Evolutionary conservation across 345 rosid genomes (phyloP).

Genomic region (Eucalyptus viminalis): DNA sequence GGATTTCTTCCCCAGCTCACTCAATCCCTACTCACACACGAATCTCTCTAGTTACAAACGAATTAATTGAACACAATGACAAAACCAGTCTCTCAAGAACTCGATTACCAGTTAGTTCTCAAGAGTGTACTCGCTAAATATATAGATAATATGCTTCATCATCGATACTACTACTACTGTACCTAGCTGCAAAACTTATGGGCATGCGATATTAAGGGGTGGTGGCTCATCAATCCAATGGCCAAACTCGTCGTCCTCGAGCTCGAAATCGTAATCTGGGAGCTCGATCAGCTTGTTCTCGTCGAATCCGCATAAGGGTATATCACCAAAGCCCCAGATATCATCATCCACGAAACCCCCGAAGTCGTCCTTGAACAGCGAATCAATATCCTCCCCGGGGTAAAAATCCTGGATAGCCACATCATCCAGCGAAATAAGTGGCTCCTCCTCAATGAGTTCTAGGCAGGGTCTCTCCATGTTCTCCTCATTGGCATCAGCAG

Average conservation of each 20-base stretch:
- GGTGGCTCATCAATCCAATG: not conserved
- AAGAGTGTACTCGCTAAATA: not conserved
- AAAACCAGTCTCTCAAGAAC: constrained; percentile 10
- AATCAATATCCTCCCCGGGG: constrained; percentile 30
- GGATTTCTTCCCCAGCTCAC: not conserved
- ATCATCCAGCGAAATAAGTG: constrained; percentile 4
- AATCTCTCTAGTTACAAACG: not conserved
- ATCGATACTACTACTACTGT: not conserved
- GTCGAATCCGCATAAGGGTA: constrained; percentile 35
- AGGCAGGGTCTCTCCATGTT: constrained; percentile 32
- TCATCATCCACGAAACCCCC: constrained; percentile 25
- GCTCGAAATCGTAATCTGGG: constrained; percentile 61
- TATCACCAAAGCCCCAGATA: constrained; percentile 42
- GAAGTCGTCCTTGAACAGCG: constrained; percentile 31
- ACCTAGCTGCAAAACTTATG: constrained; percentile 71
- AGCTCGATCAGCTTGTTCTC: constrained; percentile 38
- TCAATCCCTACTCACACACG: not conserved
- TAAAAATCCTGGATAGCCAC: constrained; percentile 8
- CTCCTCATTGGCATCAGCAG: not conserved
- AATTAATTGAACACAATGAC: not conserved
- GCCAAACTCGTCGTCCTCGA: constrained; percentile 28
- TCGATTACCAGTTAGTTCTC: not conserved
- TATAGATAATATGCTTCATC: not conserved
- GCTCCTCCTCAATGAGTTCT: constrained; percentile 24
- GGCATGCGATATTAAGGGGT: constrained; percentile 40